Evolutionary conservation across 441 rosid genomes (phyloP).

Genomic region (Adansonia madagascariensis): DNA sequence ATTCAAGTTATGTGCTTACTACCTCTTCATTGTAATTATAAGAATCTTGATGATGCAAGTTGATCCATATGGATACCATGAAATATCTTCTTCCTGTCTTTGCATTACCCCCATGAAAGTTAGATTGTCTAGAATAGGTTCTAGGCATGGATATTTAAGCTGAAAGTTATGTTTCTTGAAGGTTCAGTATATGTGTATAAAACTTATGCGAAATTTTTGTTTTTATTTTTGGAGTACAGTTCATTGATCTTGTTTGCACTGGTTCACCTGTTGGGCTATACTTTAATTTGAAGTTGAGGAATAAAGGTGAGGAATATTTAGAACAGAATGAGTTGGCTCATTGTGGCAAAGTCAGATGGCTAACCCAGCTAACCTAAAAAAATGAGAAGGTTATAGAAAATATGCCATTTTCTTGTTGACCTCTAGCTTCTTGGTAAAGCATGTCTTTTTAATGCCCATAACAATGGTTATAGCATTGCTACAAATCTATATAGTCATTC

Average conservation of each 20-base stretch:
- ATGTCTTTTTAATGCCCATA: background rate
- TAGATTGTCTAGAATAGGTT: background rate
- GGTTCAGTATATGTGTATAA: background rate
- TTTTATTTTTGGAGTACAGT: slow-evolving; percentile 2
- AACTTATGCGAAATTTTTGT: background rate
- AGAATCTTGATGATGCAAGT: slow-evolving; percentile 9
- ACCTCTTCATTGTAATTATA: background rate
- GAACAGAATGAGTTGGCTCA: background rate
- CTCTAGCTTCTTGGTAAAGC: background rate
- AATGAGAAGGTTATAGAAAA: background rate
- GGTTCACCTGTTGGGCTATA: background rate
- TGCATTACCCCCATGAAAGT: background rate
- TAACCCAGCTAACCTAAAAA: background rate
- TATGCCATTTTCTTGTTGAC: slow-evolving; percentile 6
- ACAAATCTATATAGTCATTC: background rate
- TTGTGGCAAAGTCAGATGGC: slow-evolving; percentile 1
- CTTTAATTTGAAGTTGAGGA: background rate
- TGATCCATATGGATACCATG: background rate
- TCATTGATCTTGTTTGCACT: background rate
- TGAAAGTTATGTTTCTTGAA: background rate
- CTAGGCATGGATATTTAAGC: background rate
- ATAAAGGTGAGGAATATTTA: background rate
- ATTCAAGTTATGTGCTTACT: background rate
- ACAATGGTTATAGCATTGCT: background rate
- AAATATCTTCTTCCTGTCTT: background rate